Evolutionary conservation across 2,329 filamentous ascomycete species (phyloP).

Genomic region (Thielaviopsis musarum): DNA sequence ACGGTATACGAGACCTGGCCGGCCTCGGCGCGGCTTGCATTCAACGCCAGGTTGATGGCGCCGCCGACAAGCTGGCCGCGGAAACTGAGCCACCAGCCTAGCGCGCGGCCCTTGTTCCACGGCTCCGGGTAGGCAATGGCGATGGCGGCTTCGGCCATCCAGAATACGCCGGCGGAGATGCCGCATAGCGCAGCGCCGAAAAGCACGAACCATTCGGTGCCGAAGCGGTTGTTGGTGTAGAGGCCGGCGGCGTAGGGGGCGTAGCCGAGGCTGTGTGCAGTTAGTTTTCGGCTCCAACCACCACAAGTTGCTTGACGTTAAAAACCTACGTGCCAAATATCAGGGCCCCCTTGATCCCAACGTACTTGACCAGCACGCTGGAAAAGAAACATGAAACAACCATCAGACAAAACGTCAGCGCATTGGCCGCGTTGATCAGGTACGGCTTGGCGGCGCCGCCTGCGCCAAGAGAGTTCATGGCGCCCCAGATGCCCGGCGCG

Average conservation of each 20-base stretch:
- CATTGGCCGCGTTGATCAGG: slow-evolving; percentile 51
- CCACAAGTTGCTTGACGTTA: no score
- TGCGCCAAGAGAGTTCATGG: slow-evolving; percentile 57
- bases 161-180: slow-evolving; percentile 55
- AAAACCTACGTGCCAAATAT: slow-evolving; percentile 36
- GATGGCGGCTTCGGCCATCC: slow-evolving; percentile 60
- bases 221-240: slow-evolving; percentile 56
- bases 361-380: slow-evolving; percentile 43
- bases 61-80: slow-evolving; percentile 54
- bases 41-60: slow-evolving; percentile 53
- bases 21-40: slow-evolving; percentile 33
- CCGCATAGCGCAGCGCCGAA: slow-evolving; percentile 54
- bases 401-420: slow-evolving; percentile 57
- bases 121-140: slow-evolving; percentile 57
- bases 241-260: slow-evolving; percentile 54
- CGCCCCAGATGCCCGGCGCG: slow-evolving; percentile 55
- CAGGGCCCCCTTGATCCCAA: slow-evolving; percentile 54
- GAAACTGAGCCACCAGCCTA: slow-evolving; percentile 51
- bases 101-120: slow-evolving; percentile 44
- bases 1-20: slow-evolving; percentile 54
- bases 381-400: slow-evolving; percentile 52
- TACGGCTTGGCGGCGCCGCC: slow-evolving; percentile 48
- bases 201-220: slow-evolving; percentile 50
- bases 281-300: no score
- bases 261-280: slow-evolving; percentile 34